Base-by-base conservation (phyloP, 164 flowering plant species). In the Magnolia changhungtana region DNA sequence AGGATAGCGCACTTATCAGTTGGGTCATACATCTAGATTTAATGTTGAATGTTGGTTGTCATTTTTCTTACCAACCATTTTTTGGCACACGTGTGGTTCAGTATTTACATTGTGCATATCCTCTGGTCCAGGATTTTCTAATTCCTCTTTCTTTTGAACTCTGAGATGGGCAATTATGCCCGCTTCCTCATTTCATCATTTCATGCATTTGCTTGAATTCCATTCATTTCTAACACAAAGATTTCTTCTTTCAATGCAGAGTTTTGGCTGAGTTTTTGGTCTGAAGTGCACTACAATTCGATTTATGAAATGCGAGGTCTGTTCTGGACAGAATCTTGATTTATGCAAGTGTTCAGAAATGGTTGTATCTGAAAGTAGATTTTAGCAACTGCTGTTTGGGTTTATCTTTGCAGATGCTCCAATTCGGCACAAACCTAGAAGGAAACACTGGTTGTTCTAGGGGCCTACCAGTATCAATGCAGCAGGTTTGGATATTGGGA, bases 271-370 rank as follows among this genome's bases (percentile, higher is more conserved):
- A 94, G 98, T 80, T 92, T 94, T 78, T 94, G 97, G 97, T 94
- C 97, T 71, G 97, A 94, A 83, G 94, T 92, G 49, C 98, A 94
- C 74, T 94, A 94, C 87, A 94, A 94, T 80, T 92, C 98, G n/a
- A 78, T 94, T 18, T 92, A 92, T 77, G 94, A 88, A 51, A 75
- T 88, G 29, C 85, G 73, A 85, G 95, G 98, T 93, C 66, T 23
- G 90, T 83, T 74, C 50, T 70, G 23, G 37, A 64, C 24, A 52
- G 55, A 16, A 51, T 51, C 71, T 18, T 64, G 27, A 8, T 64
- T 24, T 24, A 8, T 5, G 8, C 8, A 23, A 23, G 27, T 65
- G 4, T 65, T 65, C 29, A 20, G 16, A 65, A 65, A 65, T 8
- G 11, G n/a, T 65, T 11, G 20, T 23, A 23, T 20, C 11, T 27